Evolutionary conservation across 2,329 filamentous ascomycete genomes (phyloP).

Genomic region (Sarocladiaceae sp.): DNA sequence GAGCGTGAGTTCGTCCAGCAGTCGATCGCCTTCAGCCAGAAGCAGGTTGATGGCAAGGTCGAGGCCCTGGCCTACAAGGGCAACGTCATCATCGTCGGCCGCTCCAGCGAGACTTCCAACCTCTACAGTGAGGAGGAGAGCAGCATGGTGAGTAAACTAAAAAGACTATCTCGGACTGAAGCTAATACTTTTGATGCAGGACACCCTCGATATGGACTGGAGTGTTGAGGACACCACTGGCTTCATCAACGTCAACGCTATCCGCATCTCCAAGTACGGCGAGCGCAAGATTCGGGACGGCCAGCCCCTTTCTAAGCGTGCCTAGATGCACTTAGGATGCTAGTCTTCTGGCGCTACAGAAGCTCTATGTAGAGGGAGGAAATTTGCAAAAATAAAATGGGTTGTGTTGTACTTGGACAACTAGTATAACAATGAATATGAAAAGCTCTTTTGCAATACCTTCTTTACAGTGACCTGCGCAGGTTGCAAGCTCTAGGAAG

Average conservation of each 20-base stretch:
- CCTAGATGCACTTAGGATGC: neutral
- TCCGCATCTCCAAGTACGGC: conserved; percentile 51
- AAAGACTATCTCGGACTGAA: conserved; percentile 31
- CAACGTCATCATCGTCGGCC: conserved; percentile 39
- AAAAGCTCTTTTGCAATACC: neutral
- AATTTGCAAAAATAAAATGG: neutral
- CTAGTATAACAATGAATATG: neutral
- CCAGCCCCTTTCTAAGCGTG: conserved; percentile 29
- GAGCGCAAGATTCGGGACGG: conserved; percentile 26
- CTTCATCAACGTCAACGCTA: conserved; percentile 67
- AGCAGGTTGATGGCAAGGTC: conserved; percentile 35
- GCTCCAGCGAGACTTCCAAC: conserved; percentile 41
- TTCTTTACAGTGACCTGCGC: neutral
- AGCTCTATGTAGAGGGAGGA: neutral
- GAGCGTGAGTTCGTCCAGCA: conserved; percentile 54
- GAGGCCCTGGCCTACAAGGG: conserved; percentile 40
- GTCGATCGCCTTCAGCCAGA: conserved; percentile 55
- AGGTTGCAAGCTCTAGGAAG: no score
- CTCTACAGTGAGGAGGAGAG: conserved; percentile 47
- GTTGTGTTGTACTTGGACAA: neutral
- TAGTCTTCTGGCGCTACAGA: neutral
- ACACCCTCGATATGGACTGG: conserved; percentile 52
- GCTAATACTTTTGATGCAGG: neutral
- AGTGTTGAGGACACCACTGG: conserved; percentile 63
- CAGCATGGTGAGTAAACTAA: conserved; percentile 47